Percentiles rank a stretch among this genome's conserved stretches.
phyloP scores from a whole-genome alignment of 2,329 filamentous ascomycete species.

The Verticillium klebahnii region DNA sequence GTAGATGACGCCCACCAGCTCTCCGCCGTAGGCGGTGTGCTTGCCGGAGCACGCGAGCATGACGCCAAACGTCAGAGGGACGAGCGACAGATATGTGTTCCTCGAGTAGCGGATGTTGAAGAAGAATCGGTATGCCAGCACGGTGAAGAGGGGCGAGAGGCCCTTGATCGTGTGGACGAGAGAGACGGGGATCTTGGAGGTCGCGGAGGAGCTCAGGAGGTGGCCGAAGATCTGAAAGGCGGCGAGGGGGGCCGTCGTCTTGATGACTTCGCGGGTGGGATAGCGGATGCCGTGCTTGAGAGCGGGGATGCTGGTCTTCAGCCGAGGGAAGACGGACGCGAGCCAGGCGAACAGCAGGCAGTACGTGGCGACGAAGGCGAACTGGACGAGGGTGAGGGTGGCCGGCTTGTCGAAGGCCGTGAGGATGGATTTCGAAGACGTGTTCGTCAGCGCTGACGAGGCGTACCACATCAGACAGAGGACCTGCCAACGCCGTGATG shows the following conservation, averaged over 20 bases:
- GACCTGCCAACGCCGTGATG: conserved; percentile 44
- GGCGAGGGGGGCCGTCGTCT: conserved; percentile 84
- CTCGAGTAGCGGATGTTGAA: conserved; percentile 84
- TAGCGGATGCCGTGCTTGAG: conserved; percentile 78
- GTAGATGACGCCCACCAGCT: conserved; percentile 84
- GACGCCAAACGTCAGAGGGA: conserved; percentile 92
- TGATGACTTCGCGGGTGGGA: conserved; percentile 76
- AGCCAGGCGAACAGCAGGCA: conserved; percentile 78
- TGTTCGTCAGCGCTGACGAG: conserved; percentile 93
- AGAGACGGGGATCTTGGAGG: conserved; percentile 90
- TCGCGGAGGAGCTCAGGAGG: conserved; percentile 89
- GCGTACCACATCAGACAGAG: conserved; percentile 92
- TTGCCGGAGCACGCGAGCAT: conserved; percentile 93
- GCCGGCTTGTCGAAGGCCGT: conserved; percentile 87
- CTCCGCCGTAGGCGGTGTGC: conserved; percentile 64
- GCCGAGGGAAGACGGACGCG: conserved; percentile 63
- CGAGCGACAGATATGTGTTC: conserved; percentile 80
- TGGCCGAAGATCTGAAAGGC: conserved; percentile 92
- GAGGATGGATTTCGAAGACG: conserved; percentile 94
- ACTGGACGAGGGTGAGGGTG: conserved; percentile 89
- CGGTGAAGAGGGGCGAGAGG: conserved; percentile 90
- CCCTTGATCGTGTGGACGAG: conserved; percentile 98
- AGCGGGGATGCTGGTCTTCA: conserved; percentile 70
- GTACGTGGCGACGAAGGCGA: conserved; percentile 85
- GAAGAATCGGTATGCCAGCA: conserved; percentile 84